A percentile compares a stretch with the other conserved stretches of the same genome.
Evolutionary conservation across 352 stramenopile genomes (phyloP).

Genomic region (Phytophthora kernoviae): DNA sequence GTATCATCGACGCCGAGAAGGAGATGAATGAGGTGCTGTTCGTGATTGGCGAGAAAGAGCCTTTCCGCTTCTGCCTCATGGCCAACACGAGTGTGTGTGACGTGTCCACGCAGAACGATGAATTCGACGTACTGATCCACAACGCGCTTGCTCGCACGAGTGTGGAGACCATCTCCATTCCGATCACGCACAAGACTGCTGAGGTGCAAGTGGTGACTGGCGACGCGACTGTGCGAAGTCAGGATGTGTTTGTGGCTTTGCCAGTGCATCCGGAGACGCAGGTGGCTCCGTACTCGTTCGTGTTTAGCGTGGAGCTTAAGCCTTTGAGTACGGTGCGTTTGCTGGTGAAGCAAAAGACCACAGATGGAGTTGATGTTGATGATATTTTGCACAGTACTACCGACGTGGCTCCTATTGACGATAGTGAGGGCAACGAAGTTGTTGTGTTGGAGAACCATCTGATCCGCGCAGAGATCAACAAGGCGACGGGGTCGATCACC

Average conservation of each 20-base stretch:
- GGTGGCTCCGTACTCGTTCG: constrained; percentile 64
- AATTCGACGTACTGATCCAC: constrained; percentile 78
- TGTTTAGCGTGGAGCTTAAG: constrained; percentile 67
- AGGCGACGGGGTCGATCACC: constrained; percentile 53
- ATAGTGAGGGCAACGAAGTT: constrained; percentile 21
- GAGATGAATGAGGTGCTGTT: constrained; percentile 79
- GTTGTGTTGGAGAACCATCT: constrained; percentile 70
- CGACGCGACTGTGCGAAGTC: constrained; percentile 34
- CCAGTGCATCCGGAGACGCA: constrained; percentile 55
- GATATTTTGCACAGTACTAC: background rate
- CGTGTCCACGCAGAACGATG: constrained; percentile 58
- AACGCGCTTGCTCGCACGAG: constrained; percentile 65
- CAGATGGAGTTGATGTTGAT: background rate
- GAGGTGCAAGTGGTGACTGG: constrained; percentile 47
- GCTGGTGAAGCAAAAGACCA: constrained; percentile 48
- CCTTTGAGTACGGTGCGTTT: constrained; percentile 57
- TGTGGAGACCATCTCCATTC: constrained; percentile 64
- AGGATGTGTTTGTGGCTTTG: constrained; percentile 59
- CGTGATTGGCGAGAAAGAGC: constrained; percentile 70
- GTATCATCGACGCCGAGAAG: constrained; percentile 67
- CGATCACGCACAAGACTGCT: constrained; percentile 50
- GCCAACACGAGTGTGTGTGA: constrained; percentile 94
- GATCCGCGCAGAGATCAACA: constrained; percentile 57
- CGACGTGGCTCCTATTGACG: background rate
- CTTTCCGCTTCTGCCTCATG: constrained; percentile 71